Percentiles rank a stretch among this genome's conserved stretches.
phyloP scores from a whole-genome alignment of 345 rosid species.

The Clausena lansium region DNA sequence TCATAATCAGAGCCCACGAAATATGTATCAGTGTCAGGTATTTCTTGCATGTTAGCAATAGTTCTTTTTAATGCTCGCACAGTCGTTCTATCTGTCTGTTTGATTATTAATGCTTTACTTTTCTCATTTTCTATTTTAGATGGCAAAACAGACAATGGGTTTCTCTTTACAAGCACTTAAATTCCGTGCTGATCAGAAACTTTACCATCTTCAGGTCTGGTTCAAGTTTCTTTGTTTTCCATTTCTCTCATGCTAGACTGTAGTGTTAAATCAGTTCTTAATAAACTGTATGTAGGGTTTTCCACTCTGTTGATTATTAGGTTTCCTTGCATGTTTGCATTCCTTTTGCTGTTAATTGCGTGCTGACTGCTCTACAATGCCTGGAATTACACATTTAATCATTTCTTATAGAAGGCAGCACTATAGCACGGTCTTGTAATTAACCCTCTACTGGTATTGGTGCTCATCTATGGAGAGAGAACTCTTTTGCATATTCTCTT shows the following conservation, averaged over 20 bases:
- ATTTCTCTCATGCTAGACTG: background rate
- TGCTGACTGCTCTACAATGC: background rate
- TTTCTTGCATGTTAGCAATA: slow-evolving; percentile 7
- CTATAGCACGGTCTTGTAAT: background rate
- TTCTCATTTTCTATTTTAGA: slow-evolving; percentile 35
- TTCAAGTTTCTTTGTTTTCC: background rate
- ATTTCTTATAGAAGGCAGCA: background rate
- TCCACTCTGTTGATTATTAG: background rate
- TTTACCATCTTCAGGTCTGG: slow-evolving; percentile 89
- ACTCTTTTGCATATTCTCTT: background rate
- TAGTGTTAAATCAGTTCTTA: background rate
- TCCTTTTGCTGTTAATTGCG: background rate
- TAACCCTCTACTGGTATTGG: background rate
- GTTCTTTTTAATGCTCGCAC: background rate
- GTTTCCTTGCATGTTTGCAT: background rate
- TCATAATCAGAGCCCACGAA: slow-evolving; percentile 98
- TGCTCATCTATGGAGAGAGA: slow-evolving; percentile 2
- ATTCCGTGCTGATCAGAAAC: slow-evolving; percentile 89
- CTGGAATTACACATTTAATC: background rate
- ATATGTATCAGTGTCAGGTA: slow-evolving; percentile 99
- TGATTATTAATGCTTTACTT: slow-evolving; percentile 9
- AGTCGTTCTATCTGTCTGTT: background rate
- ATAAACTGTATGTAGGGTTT: background rate
- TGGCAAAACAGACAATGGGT: slow-evolving; percentile 98
- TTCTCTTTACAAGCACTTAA: slow-evolving; percentile 82